Evolutionary conservation across 2,329 filamentous ascomycete genomes (phyloP).

Genomic region (Metarhizium sp.): DNA sequence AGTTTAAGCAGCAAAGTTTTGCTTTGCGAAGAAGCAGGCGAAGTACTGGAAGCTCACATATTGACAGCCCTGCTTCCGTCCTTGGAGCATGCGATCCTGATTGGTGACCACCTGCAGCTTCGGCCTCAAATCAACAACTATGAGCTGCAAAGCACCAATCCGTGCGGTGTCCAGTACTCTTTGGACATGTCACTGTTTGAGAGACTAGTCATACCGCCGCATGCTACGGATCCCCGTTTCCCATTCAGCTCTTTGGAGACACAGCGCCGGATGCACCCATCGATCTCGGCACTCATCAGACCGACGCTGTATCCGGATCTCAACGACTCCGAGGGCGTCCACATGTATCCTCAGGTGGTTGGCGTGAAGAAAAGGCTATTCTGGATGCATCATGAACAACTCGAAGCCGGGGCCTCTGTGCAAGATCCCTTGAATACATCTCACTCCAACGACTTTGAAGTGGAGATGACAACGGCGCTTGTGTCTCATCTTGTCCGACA

Average conservation of each 20-base stretch:
- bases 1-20: constrained; percentile 45
- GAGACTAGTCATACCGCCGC: constrained; percentile 34
- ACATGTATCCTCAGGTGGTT: constrained; percentile 34
- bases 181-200: constrained; percentile 56
- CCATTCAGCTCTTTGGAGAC: constrained; percentile 36
- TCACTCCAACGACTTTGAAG: constrained; percentile 48
- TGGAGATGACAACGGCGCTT: constrained; percentile 52
- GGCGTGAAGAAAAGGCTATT: constrained; percentile 46
- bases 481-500: constrained; percentile 58
- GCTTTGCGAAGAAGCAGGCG: constrained; percentile 59
- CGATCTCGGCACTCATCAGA: constrained; percentile 49
- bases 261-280: constrained; percentile 58
- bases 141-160: constrained; percentile 40
- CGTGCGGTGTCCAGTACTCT: constrained; percentile 36
- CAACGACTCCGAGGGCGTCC: constrained; percentile 34
- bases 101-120: constrained; percentile 55
- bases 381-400: constrained; percentile 50
- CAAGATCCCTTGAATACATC: constrained; percentile 32
- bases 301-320: constrained; percentile 47
- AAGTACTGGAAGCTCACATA: constrained; percentile 56
- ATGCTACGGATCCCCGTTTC: constrained; percentile 13
- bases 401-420: constrained; percentile 27
- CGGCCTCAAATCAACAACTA: constrained; percentile 49
- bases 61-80: constrained; percentile 50
- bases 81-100: constrained; percentile 52